phyloP scores from a whole-genome alignment of 2,329 filamentous ascomycete genomes.

The Colletotrichum spinosum region DNA sequence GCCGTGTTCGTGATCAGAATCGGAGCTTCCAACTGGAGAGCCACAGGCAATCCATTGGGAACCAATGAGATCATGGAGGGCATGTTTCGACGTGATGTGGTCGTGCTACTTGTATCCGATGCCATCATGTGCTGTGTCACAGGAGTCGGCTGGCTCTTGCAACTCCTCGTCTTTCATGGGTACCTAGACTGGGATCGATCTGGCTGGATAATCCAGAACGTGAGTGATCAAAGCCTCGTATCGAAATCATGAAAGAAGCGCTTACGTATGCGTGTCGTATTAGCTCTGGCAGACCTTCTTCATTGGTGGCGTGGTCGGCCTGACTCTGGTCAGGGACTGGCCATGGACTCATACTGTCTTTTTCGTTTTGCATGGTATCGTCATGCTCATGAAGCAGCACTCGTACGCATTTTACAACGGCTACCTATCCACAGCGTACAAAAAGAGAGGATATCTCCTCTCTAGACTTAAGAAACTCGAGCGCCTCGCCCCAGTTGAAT shows the following conservation, averaged over 20 bases:
- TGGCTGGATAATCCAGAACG: constrained; percentile 81
- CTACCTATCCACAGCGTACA: constrained; percentile 72
- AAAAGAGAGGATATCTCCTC: constrained; percentile 58
- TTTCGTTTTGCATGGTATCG: constrained; percentile 78
- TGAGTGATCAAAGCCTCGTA: constrained; percentile 48
- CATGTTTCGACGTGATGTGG: constrained; percentile 69
- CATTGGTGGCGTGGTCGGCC: constrained; percentile 70
- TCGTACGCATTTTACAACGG: constrained; percentile 85
- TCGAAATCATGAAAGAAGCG: not conserved
- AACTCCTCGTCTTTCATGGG: constrained; percentile 68
- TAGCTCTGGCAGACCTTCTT: constrained; percentile 77
- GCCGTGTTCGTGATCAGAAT: constrained; percentile 75
- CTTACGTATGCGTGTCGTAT: not conserved
- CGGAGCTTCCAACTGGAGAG: constrained; percentile 74
- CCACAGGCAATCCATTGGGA: constrained; percentile 76
- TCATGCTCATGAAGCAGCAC: constrained; percentile 88
- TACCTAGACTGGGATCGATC: constrained; percentile 74
- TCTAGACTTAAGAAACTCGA: constrained; percentile 68
- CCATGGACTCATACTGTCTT: constrained; percentile 87
- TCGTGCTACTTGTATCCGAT: constrained; percentile 71
- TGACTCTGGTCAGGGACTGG: constrained; percentile 79
- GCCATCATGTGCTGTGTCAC: constrained; percentile 76
- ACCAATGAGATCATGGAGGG: constrained; percentile 77
- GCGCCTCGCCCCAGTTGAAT: constrained; percentile 58
- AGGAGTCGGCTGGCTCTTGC: constrained; percentile 73